These are phyloP conservation scores for Suillus clintonianus DNA, from an alignment of 768 basidiomycete genomes.

Conservation along the genomic window DNA sequence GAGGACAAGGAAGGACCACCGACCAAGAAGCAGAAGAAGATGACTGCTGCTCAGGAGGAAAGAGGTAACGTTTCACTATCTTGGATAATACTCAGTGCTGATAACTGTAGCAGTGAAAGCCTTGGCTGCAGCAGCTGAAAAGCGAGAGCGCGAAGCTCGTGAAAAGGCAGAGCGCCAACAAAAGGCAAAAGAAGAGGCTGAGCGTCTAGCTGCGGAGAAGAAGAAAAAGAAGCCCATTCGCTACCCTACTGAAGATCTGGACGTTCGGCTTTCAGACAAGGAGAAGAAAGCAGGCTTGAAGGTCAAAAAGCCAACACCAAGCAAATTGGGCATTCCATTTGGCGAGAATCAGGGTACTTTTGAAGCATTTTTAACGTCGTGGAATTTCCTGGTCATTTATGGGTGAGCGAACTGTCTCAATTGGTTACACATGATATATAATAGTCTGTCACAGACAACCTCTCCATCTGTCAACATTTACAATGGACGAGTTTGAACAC, in stretches of 20 bases:
- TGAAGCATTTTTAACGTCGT: slow-evolving; percentile 85
- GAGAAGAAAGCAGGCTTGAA: slow-evolving; percentile 81
- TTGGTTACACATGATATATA: not conserved
- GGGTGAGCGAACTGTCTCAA: slow-evolving; percentile 56
- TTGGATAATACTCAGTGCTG: slow-evolving; percentile 9
- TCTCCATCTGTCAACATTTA: slow-evolving; percentile 82
- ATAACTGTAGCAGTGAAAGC: slow-evolving; percentile 24
- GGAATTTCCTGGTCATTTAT: slow-evolving; percentile 94
- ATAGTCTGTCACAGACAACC: slow-evolving; percentile 61
- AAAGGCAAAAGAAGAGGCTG: slow-evolving; percentile 69
- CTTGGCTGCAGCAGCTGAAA: slow-evolving; percentile 48
- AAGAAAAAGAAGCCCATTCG: slow-evolving; percentile 90
- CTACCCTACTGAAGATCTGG: slow-evolving; percentile 92
- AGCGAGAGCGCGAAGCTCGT: slow-evolving; percentile 67
- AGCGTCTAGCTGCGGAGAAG: slow-evolving; percentile 71
- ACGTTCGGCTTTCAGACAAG: slow-evolving; percentile 76
- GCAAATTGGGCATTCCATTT: slow-evolving; percentile 65
- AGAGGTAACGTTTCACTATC: slow-evolving; percentile 48
- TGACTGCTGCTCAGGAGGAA: slow-evolving; percentile 73
- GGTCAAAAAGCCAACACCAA: slow-evolving; percentile 66
- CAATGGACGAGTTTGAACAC: slow-evolving; percentile 90
- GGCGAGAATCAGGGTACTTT: slow-evolving; percentile 64
- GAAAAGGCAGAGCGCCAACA: slow-evolving; percentile 70
- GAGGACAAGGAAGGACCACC: slow-evolving; percentile 86
- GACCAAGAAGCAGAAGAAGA: slow-evolving; percentile 79